Evolutionary conservation across 2,329 filamentous ascomycete species (phyloP).

Genomic region (Diaporthe vaccinii): DNA sequence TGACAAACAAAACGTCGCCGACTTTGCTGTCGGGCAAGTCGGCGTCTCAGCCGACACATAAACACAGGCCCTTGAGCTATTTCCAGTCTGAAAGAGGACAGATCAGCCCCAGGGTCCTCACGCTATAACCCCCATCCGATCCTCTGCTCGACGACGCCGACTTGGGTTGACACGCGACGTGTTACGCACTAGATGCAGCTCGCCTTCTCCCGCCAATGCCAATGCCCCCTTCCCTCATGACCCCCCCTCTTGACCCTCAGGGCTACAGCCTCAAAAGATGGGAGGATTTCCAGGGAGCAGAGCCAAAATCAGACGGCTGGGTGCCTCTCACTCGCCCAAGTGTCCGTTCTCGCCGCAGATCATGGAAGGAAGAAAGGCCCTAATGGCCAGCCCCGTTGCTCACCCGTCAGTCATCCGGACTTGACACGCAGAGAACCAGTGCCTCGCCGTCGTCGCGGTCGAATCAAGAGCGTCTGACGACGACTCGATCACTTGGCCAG

Average conservation of each 20-base stretch:
- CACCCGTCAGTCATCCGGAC: conserved; percentile 25
- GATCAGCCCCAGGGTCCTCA: conserved; percentile 27
- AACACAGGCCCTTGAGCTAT: conserved; percentile 8
- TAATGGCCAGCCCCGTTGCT: conserved; percentile 20
- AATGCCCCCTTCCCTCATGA: conserved; percentile 14
- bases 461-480: conserved; percentile 5
- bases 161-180: conserved; percentile 33
- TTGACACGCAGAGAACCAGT: conserved; percentile 9
- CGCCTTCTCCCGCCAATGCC: conserved; percentile 30
- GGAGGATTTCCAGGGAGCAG: conserved; percentile 15
- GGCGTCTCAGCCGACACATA: conserved; percentile 20
- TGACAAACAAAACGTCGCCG: conserved; percentile 15
- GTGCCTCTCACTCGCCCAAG: conserved; percentile 16
- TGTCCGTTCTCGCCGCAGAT: conserved; percentile 32
- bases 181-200: conserved; percentile 33
- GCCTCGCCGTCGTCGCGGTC: neutral
- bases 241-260: conserved; percentile 7
- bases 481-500: conserved; percentile 10
- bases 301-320: conserved; percentile 3
- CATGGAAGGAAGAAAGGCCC: neutral
- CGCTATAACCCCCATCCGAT: conserved; percentile 26
- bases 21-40: conserved; percentile 11
- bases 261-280: conserved; percentile 20
- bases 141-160: conserved; percentile 18
- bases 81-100: conserved; percentile 7